A percentile compares a stretch with the other conserved stretches of the same genome.
phyloP scores from a whole-genome alignment of 495 filamentous ascomycete genomes.

The Filosporella fistucella region DNA sequence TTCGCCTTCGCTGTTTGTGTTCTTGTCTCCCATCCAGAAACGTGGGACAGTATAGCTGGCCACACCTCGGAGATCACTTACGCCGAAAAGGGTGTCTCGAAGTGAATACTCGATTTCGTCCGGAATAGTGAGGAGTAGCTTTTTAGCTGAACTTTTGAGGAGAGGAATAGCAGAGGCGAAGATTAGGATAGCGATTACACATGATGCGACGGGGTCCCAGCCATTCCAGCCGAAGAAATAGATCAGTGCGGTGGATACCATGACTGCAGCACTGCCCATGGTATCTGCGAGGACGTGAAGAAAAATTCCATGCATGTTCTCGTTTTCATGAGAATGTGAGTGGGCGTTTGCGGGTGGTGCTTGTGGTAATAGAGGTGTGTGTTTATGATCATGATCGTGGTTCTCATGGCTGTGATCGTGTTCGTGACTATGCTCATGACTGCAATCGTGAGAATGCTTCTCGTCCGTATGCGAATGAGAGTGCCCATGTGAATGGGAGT shows the following conservation, averaged over 20 bases:
- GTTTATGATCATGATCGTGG: conserved; percentile 13
- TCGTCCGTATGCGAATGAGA: background rate
- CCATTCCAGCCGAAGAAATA: conserved; percentile 84
- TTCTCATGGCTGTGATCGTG: conserved; percentile 7
- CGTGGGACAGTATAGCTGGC: conserved; percentile 81
- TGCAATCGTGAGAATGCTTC: conserved; percentile 28
- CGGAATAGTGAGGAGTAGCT: conserved; percentile 78
- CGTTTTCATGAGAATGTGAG: conserved; percentile 70
- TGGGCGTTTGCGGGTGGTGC: conserved; percentile 25
- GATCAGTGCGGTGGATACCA: conserved; percentile 84
- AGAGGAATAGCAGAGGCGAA: conserved; percentile 84
- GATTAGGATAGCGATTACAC: conserved; percentile 89
- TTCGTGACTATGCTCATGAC: conserved; percentile 29
- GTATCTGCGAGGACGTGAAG: conserved; percentile 94
- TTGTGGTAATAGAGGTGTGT: conserved; percentile 18
- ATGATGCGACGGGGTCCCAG: conserved; percentile 94
- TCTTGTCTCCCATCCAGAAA: conserved; percentile 88
- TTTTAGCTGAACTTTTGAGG: conserved; percentile 76
- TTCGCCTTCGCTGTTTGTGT: conserved; percentile 31
- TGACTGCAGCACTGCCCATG: conserved; percentile 89
- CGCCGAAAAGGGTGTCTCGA: conserved; percentile 77
- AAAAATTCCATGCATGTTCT: conserved; percentile 99
- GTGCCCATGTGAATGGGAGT: conserved; percentile 28
- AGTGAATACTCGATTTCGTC: conserved; percentile 84
- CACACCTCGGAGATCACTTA: conserved; percentile 79